Evolutionary conservation across 306 rosid species (phyloP).

Genomic region (Styphnolobium japonicum): DNA sequence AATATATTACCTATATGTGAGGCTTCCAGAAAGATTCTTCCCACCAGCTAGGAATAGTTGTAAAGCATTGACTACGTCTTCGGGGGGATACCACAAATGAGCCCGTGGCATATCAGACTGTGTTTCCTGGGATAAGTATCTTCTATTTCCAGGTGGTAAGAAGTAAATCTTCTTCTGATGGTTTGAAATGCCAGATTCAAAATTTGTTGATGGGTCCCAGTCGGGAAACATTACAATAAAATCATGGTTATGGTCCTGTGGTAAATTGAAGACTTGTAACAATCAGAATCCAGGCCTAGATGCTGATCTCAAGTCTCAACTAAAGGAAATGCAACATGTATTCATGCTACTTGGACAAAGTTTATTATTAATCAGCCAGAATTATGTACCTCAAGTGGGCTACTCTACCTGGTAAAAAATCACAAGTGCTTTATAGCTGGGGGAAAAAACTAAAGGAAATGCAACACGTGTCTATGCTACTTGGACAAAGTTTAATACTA

Average conservation of each 20-base stretch:
- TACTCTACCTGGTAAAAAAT: background rate
- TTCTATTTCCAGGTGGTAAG: conserved; percentile 43
- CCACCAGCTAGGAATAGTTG: conserved; percentile 62
- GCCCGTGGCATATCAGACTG: conserved; percentile 50
- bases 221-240: conserved; percentile 82
- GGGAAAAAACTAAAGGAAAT: background rate
- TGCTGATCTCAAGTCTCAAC: background rate
- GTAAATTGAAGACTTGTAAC: conserved; percentile 1
- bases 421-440: background rate
- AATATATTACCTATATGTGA: conserved; percentile 67
- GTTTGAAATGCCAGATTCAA: conserved; percentile 24
- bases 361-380: background rate
- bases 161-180: conserved; percentile 28
- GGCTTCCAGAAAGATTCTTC: conserved; percentile 57
- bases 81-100: conserved; percentile 87
- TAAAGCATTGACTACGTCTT: conserved; percentile 64
- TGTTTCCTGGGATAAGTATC: conserved; percentile 41
- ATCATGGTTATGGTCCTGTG: conserved; percentile 91
- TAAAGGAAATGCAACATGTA: conserved; percentile 1
- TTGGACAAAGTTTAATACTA: background rate
- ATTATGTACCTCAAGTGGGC: background rate
- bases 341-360: background rate
- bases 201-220: conserved; percentile 64
- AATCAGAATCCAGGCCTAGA: conserved; percentile 13
- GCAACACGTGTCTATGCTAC: background rate